These are phyloP conservation scores for Suhomyces tanzawaensis DNA, from an alignment of 805 yeast genomes.

Conservation along the genomic window DNA sequence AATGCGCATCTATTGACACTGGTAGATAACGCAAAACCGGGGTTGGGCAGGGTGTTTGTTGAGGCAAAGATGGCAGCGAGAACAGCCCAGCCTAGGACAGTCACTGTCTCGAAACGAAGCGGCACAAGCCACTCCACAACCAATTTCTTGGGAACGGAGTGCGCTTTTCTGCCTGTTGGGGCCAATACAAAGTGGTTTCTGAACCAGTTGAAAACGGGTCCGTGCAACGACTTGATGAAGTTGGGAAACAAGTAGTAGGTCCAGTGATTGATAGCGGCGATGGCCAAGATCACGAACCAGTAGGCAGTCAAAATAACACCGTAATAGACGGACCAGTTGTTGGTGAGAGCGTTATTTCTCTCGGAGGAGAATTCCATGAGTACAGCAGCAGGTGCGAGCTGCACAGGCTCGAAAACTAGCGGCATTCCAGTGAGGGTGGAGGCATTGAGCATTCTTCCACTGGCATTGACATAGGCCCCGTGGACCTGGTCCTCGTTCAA, in stretches of 20 bases:
- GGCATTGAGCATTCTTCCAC: slow-evolving; percentile 30
- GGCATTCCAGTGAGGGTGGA: not conserved
- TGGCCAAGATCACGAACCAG: slow-evolving; percentile 39
- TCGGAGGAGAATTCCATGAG: slow-evolving; percentile 13
- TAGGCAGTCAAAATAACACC: slow-evolving; percentile 36
- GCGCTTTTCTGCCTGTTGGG: slow-evolving; percentile 15
- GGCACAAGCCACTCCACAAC: slow-evolving; percentile 15
- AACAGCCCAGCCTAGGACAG: slow-evolving; percentile 19
- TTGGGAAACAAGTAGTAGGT: slow-evolving; percentile 21
- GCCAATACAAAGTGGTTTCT: slow-evolving; percentile 19
- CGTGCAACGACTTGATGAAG: slow-evolving; percentile 14
- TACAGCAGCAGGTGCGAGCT: not conserved
- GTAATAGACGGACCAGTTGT: slow-evolving; percentile 27
- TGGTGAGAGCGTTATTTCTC: slow-evolving; percentile 7
- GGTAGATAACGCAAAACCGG: slow-evolving; percentile 15
- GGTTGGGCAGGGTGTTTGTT: slow-evolving; percentile 8
- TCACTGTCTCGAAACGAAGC: slow-evolving; percentile 23
- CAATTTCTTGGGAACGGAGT: slow-evolving; percentile 7
- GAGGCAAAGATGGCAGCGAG: slow-evolving; percentile 12
- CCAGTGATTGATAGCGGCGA: slow-evolving; percentile 28
- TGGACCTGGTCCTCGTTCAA: slow-evolving; percentile 31
- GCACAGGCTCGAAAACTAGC: not conserved
- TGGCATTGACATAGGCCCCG: slow-evolving; percentile 39
- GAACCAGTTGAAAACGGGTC: slow-evolving; percentile 16
- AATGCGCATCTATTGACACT: slow-evolving; percentile 53